Base-by-base conservation (phyloP, 495 filamentous ascomycete species). In the Hypoxylon trugodes region DNA sequence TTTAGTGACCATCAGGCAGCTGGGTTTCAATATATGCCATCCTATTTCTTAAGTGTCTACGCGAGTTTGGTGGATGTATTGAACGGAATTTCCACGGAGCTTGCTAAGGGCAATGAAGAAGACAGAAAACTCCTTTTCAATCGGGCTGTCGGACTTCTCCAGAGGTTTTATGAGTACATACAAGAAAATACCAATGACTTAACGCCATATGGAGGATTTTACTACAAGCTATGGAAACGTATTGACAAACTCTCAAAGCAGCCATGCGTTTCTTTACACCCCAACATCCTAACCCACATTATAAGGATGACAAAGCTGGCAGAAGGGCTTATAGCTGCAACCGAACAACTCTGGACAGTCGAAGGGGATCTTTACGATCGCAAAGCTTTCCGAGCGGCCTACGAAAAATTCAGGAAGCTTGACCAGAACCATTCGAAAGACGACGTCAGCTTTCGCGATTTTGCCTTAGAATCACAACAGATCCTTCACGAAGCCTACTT, bases 351-450 rank as follows among this genome's bases (percentile, higher is more conserved):
- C n/a, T 63, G 60, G 52, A 9, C 6, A n/a, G n/a, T n/a, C 5
- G 46, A 16, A 6, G 37, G 26, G 3, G 35, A 38, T 15, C 12
- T 64, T 3, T 15, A 4, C 8, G 5, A 22, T 4, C 35, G 26
- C 16, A 13, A 32, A 28, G 21, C 13, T n/a, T 52, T 53, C n/a
- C 1, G 4, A 6, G 32, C 6, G n/a, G 49, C n/a, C 19, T 61
- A 35, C 16, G 12, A 54, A 4, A 16, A 24, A 6, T 66, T 69
- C 9, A 32, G n/a, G 6, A 32, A n/a, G 0, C 42, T 70, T 4
- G 22, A 41, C 7, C 8, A 13, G 8, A n/a, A 4, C 3, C 7
- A 1, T 10, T 10, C 28, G 7, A 12, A 21, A 22, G 16, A 21
- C 12, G 53, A 66, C 7, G 33, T 12, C 0, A 51, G 61, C 12